Evolutionary conservation across 1,284 basidiomycete genomes (phyloP).

Genomic region (Ganoderma leucocontextum): DNA sequence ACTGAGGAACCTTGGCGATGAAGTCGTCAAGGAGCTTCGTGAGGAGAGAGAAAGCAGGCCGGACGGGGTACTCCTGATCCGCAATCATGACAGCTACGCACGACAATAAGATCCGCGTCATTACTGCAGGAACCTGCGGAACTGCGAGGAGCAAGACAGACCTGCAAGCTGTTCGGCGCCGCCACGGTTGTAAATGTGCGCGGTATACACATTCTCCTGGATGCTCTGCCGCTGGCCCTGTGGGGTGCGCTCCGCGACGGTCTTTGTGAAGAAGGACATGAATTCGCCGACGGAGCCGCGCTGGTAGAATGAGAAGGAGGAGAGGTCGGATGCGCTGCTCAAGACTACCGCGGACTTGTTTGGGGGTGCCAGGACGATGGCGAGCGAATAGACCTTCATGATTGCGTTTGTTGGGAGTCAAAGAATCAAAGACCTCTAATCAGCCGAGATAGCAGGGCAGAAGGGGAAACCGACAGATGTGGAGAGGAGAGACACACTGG

Average conservation of each 20-base stretch:
- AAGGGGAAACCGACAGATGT: not conserved
- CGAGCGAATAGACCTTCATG: slow-evolving; percentile 81
- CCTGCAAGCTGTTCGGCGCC: slow-evolving; percentile 84
- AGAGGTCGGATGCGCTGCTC: slow-evolving; percentile 83
- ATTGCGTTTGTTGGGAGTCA: not conserved
- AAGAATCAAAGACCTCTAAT: not conserved
- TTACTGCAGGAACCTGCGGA: not conserved
- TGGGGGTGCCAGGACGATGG: slow-evolving; percentile 65
- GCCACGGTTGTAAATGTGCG: slow-evolving; percentile 91
- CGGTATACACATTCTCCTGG: slow-evolving; percentile 94
- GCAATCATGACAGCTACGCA: slow-evolving; percentile 89
- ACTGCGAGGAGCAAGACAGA: slow-evolving; percentile 45
- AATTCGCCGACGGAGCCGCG: slow-evolving; percentile 87
- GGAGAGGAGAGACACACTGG: not conserved
- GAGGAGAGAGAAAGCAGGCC: slow-evolving; percentile 95
- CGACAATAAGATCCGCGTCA: not conserved
- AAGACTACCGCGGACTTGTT: slow-evolving; percentile 71
- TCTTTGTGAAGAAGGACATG: slow-evolving; percentile 91
- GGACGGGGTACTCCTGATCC: slow-evolving; percentile 96
- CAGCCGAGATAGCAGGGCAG: not conserved
- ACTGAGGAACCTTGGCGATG: slow-evolving; percentile 77
- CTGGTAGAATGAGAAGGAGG: slow-evolving; percentile 95
- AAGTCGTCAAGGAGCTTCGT: slow-evolving; percentile 97
- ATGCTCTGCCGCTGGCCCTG: slow-evolving; percentile 92
- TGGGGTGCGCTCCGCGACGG: slow-evolving; percentile 90